A percentile compares a stretch with the other conserved stretches of the same genome.
phyloP scores from a whole-genome alignment of 331 rosid species.

The Rhamnella rubrinervis region DNA sequence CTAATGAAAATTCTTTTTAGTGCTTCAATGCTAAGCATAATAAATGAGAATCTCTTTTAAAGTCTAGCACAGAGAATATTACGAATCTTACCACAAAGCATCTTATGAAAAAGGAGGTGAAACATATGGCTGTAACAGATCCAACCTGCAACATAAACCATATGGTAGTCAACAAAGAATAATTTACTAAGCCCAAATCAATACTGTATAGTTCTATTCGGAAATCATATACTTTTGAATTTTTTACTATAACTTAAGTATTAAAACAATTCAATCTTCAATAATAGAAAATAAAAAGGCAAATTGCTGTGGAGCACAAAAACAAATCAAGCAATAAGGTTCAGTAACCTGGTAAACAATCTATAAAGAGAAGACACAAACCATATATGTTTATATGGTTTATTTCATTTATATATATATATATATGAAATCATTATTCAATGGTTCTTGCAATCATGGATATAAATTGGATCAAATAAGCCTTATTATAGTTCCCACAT shows the following conservation, averaged over 20 bases:
- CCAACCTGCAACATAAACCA: constrained; percentile 75
- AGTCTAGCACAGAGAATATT: constrained; percentile 1
- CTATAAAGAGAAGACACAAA: constrained; percentile 31
- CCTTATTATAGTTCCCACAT: too few relatives aligned
- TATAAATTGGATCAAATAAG: too few relatives aligned
- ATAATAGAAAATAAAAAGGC: neutral
- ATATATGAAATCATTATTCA: too few relatives aligned
- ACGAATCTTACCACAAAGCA: constrained; percentile 77
- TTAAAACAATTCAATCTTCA: neutral
- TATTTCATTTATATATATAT: too few relatives aligned
- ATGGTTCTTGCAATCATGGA: too few relatives aligned
- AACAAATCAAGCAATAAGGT: neutral
- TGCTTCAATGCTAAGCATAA: neutral
- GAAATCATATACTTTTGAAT: neutral
- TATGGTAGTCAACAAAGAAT: neutral
- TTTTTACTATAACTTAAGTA: neutral
- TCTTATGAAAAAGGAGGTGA: constrained; percentile 91
- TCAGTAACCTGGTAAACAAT: constrained; percentile 22
- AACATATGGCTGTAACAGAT: constrained; percentile 92
- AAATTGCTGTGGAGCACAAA: neutral
- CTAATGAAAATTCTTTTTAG: neutral
- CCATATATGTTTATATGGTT: too few relatives aligned
- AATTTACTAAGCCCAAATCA: neutral
- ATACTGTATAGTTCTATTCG: neutral
- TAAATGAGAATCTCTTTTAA: neutral